These are phyloP conservation scores for Fusarium sp. DNA, from an alignment of 2,329 filamentous ascomycete genomes.

Conservation along the genomic window DNA sequence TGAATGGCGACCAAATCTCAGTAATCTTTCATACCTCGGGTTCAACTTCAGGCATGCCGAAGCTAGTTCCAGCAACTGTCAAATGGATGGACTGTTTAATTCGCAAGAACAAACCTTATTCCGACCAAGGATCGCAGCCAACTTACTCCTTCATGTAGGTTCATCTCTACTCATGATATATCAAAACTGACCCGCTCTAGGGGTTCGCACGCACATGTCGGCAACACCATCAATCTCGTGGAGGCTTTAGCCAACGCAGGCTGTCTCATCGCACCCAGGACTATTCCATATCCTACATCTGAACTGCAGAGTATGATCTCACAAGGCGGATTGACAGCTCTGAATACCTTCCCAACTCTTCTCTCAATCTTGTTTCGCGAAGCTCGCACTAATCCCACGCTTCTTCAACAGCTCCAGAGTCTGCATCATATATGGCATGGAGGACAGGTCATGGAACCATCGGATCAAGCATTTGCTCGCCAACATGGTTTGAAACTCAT, in stretches of 20 bases:
- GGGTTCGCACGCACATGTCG: conserved; percentile 12
- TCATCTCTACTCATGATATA: rapidly evolving
- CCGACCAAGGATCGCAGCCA: neutral
- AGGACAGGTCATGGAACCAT: conserved; percentile 1
- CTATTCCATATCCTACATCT: neutral
- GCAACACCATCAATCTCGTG: conserved; percentile 11
- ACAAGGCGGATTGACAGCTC: neutral
- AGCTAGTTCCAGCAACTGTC: conserved; percentile 7
- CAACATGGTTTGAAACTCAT: neutral
- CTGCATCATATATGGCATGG: conserved; percentile 2
- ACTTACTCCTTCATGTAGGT: neutral
- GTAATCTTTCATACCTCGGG: conserved; percentile 10
- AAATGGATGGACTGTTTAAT: conserved; percentile 19
- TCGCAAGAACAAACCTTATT: neutral
- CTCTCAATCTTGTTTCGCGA: neutral
- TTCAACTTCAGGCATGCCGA: conserved; percentile 13
- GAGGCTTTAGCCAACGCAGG: neutral
- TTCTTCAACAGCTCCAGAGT: neutral
- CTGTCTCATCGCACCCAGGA: neutral
- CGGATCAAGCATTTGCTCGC: neutral
- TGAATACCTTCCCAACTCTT: neutral
- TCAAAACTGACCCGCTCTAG: neutral
- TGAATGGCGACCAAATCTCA: neutral
- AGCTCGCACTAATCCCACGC: rapidly evolving
- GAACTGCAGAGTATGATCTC: conserved; percentile 15